These are phyloP conservation scores for Entomortierella chlamydospora DNA, from an alignment of 192 early-diverging fungal species.

Conservation along the genomic window DNA sequence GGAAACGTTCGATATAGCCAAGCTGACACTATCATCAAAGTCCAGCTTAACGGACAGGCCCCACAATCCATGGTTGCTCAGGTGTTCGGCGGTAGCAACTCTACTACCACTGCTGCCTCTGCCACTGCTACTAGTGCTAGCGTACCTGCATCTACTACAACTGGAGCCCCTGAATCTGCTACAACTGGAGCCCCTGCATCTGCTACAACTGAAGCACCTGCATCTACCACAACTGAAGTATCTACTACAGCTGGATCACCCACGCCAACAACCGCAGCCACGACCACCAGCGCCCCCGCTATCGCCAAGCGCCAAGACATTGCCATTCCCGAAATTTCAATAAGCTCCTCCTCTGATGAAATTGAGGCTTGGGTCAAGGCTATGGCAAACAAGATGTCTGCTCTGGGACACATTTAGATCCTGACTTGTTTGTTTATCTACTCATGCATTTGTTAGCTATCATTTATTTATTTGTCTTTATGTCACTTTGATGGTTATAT, in stretches of 20 bases:
- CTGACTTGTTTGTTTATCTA: no score
- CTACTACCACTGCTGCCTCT: background rate
- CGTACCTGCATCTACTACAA: background rate
- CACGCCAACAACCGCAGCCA: no score
- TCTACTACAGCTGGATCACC: no score
- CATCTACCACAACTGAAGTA: no score
- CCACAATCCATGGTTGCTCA: conserved; percentile 14
- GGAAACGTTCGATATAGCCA: conserved; percentile 41
- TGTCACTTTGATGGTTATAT: conserved; percentile 1
- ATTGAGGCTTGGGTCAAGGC: conserved; percentile 46
- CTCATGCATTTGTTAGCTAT: no score
- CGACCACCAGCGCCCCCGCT: background rate
- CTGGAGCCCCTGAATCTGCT: background rate
- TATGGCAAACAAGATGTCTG: conserved; percentile 30
- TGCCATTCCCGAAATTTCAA: background rate
- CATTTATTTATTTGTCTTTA: no score
- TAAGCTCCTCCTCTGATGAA: conserved; percentile 3
- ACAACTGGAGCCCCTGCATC: background rate
- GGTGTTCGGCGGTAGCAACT: background rate
- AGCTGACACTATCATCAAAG: conserved; percentile 31
- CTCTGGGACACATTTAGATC: no score
- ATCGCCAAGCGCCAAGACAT: conserved; percentile 32
- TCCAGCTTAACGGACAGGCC: conserved; percentile 30
- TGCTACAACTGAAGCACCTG: background rate
- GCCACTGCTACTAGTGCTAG: background rate